phyloP scores from a whole-genome alignment of 2,329 filamentous ascomycete genomes.

The Davidsoniella neocaledoniae region DNA sequence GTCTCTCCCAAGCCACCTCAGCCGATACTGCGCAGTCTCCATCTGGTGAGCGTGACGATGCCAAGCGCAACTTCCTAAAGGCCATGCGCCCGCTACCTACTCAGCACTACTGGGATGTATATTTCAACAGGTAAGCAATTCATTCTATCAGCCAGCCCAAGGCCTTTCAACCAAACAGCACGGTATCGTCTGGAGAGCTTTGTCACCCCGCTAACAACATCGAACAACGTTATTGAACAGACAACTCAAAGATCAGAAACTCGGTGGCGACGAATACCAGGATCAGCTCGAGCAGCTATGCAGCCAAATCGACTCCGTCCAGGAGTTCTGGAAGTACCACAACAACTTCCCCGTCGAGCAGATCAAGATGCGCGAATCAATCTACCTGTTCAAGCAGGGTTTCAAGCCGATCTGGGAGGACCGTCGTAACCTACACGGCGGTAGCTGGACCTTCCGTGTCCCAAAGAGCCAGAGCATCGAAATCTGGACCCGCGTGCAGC shows the following conservation, averaged over 20 bases:
- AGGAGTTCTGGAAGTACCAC: conserved; percentile 72
- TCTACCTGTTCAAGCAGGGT: conserved; percentile 65
- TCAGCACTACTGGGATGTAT: conserved; percentile 66
- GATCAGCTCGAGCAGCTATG: conserved; percentile 44
- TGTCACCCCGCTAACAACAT: neutral
- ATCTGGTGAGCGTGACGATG: conserved; percentile 57
- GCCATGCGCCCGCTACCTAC: conserved; percentile 55
- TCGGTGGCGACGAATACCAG: conserved; percentile 30
- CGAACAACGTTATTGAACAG: conserved; percentile 16
- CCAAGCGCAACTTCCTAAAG: conserved; percentile 70
- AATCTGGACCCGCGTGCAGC: conserved; percentile 67
- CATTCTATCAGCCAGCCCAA: neutral
- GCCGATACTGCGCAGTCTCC: conserved; percentile 47
- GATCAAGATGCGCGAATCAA: conserved; percentile 59
- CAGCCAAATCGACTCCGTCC: conserved; percentile 56
- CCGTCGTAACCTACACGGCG: conserved; percentile 67
- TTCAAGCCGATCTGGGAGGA: conserved; percentile 73
- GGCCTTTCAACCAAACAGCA: neutral
- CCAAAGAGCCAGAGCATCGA: conserved; percentile 56
- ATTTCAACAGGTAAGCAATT: conserved; percentile 40
- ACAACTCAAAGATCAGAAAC: conserved; percentile 28
- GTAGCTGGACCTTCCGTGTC: conserved; percentile 84
- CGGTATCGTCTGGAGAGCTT: neutral
- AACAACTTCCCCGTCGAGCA: conserved; percentile 65
- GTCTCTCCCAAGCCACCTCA: conserved; percentile 41